Evolutionary conservation across 225 moss, liverwort and hornwort genomes (phyloP).

Genomic region (Pseudoscleropodium purum): DNA sequence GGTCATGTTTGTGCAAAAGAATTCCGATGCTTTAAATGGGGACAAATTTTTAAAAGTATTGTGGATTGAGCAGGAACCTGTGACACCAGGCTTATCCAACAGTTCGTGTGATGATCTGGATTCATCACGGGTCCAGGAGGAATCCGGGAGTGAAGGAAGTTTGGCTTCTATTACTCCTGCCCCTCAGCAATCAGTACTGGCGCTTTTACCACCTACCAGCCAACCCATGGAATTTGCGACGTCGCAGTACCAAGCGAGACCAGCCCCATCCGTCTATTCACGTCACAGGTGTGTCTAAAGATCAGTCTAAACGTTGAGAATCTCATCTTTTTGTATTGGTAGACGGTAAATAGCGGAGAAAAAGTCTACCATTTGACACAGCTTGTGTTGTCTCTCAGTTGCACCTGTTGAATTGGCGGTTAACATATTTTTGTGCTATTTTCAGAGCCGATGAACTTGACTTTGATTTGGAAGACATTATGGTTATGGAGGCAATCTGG

Average conservation of each 20-base stretch:
- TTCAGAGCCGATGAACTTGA: constrained; percentile 50
- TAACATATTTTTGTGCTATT: neutral
- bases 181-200: constrained; percentile 1
- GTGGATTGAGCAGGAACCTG: constrained; percentile 27
- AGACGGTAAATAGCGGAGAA: neutral
- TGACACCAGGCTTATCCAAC: neutral
- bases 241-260: constrained; percentile 12
- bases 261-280: neutral
- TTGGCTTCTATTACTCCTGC: neutral
- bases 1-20: neutral
- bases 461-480: constrained; percentile 55
- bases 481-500: constrained; percentile 71
- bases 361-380: neutral
- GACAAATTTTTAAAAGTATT: neutral
- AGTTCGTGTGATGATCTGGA: constrained; percentile 21
- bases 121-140: constrained; percentile 19
- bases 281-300: constrained; percentile 26
- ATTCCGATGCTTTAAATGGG: neutral
- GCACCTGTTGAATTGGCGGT: neutral
- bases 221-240: neutral
- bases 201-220: neutral
- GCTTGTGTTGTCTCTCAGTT: neutral
- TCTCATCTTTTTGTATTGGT: neutral
- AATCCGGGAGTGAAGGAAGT: constrained; percentile 16
- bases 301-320: neutral